phyloP scores from a whole-genome alignment of 2,329 filamentous ascomycete genomes.

The Apiospora saccharicola region DNA sequence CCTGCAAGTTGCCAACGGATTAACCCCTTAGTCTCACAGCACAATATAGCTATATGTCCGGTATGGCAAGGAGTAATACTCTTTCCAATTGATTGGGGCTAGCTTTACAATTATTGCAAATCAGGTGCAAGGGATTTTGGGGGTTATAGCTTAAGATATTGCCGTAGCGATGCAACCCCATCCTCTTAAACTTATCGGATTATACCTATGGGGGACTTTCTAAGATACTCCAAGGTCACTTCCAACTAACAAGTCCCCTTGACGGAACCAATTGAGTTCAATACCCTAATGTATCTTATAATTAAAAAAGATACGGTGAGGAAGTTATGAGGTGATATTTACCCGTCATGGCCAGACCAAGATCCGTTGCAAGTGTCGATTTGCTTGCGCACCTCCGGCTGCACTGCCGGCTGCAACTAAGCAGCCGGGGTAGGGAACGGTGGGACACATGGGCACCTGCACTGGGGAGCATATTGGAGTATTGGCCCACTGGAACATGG shows the following conservation, averaged over 20 bases:
- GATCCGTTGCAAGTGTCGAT: conserved; percentile 19
- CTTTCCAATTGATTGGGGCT: neutral
- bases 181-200: neutral
- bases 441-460: neutral
- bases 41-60: neutral
- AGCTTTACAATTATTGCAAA: neutral
- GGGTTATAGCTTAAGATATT: neutral
- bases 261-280: neutral
- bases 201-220: neutral
- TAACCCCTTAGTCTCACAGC: neutral
- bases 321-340: neutral
- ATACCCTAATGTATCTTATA: neutral
- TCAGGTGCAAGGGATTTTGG: neutral
- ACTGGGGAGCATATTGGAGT: neutral
- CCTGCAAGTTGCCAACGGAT: neutral
- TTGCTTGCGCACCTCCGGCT: conserved; percentile 11
- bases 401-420: neutral
- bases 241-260: neutral
- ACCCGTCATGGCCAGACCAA: neutral
- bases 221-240: neutral
- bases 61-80: neutral
- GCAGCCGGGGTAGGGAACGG: neutral
- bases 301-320: neutral
- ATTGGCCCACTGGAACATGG: conserved; percentile 10
- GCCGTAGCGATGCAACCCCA: neutral